Percentiles rank a stretch among this genome's conserved stretches.
Evolutionary conservation across 768 basidiomycete genomes (phyloP).

Genomic region (Atractiella rhizophila): DNA sequence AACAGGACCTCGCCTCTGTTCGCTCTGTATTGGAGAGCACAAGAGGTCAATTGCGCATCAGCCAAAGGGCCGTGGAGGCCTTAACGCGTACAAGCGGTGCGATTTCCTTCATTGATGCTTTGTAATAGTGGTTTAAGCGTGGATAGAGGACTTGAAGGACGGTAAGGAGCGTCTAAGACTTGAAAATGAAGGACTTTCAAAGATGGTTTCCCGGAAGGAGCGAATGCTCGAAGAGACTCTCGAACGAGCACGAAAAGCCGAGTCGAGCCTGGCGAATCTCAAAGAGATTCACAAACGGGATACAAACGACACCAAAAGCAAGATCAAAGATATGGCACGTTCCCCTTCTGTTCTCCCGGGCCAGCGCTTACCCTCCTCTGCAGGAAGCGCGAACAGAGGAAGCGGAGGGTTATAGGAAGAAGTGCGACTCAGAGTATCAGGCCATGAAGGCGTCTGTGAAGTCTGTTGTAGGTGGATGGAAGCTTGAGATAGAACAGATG

Average conservation of each 20-base stretch:
- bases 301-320: conserved; percentile 43
- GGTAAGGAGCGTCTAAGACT: conserved; percentile 51
- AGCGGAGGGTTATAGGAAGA: conserved; percentile 37
- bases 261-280: conserved; percentile 41
- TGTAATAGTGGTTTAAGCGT: conserved; percentile 23
- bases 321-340: conserved; percentile 38
- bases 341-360: too few relatives aligned
- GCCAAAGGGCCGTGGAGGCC: conserved; percentile 49
- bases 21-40: conserved; percentile 65
- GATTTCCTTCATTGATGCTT: neutral
- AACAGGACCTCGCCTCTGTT: conserved; percentile 54
- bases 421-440: conserved; percentile 58
- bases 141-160: conserved; percentile 60
- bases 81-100: conserved; percentile 22
- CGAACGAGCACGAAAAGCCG: conserved; percentile 63
- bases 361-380: too few relatives aligned
- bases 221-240: conserved; percentile 64
- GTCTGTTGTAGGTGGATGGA: conserved; percentile 44
- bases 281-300: conserved; percentile 51
- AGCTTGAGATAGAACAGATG: conserved; percentile 43
- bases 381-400: neutral
- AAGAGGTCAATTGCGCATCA: conserved; percentile 49
- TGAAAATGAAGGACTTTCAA: conserved; percentile 69
- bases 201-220: conserved; percentile 68
- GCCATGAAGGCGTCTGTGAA: conserved; percentile 53